Percentiles rank a stretch among this genome's conserved stretches.
Conservation (phyloP, 495 filamentous ascomycete species). For the Terfezia boudieri region DNA sequence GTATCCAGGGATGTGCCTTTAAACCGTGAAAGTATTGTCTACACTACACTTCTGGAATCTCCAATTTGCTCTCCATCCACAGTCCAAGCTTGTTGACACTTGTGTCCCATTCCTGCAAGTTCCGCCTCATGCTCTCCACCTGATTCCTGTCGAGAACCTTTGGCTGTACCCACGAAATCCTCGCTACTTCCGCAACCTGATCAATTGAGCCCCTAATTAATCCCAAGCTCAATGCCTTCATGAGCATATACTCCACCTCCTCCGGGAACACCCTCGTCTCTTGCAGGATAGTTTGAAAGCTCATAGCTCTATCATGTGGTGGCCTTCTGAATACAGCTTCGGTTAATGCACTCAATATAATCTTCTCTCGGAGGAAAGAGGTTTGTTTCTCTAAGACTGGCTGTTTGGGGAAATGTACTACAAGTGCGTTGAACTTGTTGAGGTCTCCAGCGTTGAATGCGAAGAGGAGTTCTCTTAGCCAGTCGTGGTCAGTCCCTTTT, state of each 20-base stretch:
- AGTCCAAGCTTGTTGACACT: constrained; percentile 67
- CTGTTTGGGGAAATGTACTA: constrained; percentile 53
- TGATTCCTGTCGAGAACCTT: constrained; percentile 91
- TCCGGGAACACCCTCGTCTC: constrained; percentile 80
- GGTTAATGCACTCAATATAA: constrained; percentile 82
- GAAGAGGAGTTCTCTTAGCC: constrained; percentile 84
- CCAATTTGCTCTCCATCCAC: neutral
- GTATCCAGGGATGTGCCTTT: too few relatives aligned
- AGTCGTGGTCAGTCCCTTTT: constrained; percentile 28
- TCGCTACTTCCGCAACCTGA: constrained; percentile 78
- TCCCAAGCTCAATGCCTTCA: constrained; percentile 90
- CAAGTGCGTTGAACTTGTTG: constrained; percentile 58
- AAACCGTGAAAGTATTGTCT: too few relatives aligned
- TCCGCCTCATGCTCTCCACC: constrained; percentile 76
- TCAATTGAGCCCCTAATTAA: constrained; percentile 83
- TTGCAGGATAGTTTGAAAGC: constrained; percentile 60
- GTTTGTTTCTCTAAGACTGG: constrained; percentile 56
- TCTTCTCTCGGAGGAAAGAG: constrained; percentile 83
- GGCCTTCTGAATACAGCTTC: constrained; percentile 92
- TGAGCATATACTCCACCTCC: constrained; percentile 93
- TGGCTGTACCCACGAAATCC: constrained; percentile 97
- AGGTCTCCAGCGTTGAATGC: constrained; percentile 95
- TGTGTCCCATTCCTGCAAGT: constrained; percentile 80
- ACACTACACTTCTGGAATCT: neutral
- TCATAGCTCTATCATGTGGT: constrained; percentile 84